phyloP scores from a whole-genome alignment of 1,139 yeast species.

The Pneumocystis carinii region DNA sequence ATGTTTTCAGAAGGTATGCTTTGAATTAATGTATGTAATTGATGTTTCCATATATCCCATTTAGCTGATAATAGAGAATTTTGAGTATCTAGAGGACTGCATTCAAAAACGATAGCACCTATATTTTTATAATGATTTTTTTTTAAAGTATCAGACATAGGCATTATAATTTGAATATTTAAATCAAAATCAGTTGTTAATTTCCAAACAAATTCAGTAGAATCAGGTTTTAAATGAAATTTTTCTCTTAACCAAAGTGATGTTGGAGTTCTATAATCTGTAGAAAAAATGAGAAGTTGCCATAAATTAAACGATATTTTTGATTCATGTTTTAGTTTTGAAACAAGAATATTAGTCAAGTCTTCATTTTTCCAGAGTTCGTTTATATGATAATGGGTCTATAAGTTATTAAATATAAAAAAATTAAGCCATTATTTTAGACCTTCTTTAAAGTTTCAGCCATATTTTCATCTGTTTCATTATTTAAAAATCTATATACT shows the following conservation, averaged over 20 bases:
- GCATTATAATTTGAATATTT: background rate
- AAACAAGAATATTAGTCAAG: background rate
- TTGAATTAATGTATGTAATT: background rate
- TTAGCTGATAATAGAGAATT: background rate
- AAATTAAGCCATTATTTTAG: background rate
- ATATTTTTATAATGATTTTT: background rate
- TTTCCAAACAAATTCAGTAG: background rate
- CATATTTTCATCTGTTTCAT: background rate
- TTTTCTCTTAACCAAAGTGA: constrained; percentile 1
- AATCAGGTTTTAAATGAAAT: background rate
- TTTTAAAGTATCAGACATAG: background rate
- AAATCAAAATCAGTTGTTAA: background rate
- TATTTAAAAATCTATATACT: background rate
- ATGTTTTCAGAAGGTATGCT: background rate
- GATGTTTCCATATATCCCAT: constrained; percentile 1
- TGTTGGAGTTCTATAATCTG: background rate
- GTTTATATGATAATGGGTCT: background rate
- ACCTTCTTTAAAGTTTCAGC: background rate
- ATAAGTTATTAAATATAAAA: background rate
- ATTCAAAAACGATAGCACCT: background rate
- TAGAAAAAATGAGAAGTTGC: background rate
- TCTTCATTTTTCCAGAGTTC: background rate
- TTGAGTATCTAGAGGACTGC: background rate
- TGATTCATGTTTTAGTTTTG: background rate
- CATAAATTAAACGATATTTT: background rate